Base-by-base conservation (phyloP, 495 filamentous ascomycete species). In the Penicillium taxi region DNA sequence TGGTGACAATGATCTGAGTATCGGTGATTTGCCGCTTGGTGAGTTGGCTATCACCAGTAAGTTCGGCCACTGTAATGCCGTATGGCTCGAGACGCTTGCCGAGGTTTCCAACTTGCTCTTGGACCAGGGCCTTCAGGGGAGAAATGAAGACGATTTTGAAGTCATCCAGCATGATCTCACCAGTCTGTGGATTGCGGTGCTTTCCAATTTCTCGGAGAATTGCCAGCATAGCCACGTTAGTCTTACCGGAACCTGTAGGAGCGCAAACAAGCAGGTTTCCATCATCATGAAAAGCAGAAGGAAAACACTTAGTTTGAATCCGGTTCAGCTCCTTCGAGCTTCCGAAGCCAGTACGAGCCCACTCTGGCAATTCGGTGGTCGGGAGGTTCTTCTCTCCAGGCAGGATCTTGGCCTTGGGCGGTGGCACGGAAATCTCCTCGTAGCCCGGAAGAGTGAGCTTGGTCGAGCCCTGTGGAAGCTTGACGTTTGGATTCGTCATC, bases 101-200 rank as follows among this genome's bases (percentile, higher is more conserved):
- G 48, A 99, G 94, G 49, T 96, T 96, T 7, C 88, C 91, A 41
- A 96, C 90, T 55, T 96, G 90, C 51, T 99, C 91, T 53, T 94
- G 87, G 1, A 96, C 91, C 21, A 99, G 58, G 22, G 91, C 91
- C 48, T 99, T 99, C 49, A 99, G 88, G 0, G 91, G 91, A 20
- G 91, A 93, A 15, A 99, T 90, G 46, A 96, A 99, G 28, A 99
- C 79, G 44, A 96, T 90, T 58, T 99, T 99, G 69, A 99, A 99
- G 32, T 86, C 82, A 53, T 96, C 91, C 14, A 96, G 68, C 61
- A 87, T 82, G 42, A 99, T 86, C 44, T 94, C 84, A 14, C 91
- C 91, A 2, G 82, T 89, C 41, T 79, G 67, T 0, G 81, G 77
- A 49, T 96, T 85, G 28, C 87, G 78, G 57, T 96, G 78, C 65